Evolutionary conservation across 176 grass and related monocot species (phyloP).

Genomic region (Ananas comosus): DNA sequence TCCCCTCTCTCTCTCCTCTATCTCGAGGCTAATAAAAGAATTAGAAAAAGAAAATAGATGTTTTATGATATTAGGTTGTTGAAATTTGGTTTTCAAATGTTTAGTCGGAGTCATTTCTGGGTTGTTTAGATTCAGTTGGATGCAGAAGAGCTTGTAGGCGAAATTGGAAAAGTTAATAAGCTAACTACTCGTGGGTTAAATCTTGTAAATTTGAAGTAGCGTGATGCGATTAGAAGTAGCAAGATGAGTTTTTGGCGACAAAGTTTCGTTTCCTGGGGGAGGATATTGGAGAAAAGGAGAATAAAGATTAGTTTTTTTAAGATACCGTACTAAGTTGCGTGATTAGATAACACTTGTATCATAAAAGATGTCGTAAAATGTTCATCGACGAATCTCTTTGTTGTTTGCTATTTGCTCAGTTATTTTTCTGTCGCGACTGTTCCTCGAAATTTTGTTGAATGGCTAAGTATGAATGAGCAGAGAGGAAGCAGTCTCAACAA

Average conservation of each 20-base stretch:
- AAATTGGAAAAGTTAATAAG: too few species aligned
- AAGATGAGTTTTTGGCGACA: too few species aligned
- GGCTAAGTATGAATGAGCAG: conserved; percentile 9
- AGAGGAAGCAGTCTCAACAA: conserved; percentile 46
- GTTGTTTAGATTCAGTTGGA: too few species aligned
- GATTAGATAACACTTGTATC: too few species aligned
- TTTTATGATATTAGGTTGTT: not conserved
- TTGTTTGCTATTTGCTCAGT: conserved; percentile 3
- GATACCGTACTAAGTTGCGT: not conserved
- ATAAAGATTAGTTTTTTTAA: not conserved
- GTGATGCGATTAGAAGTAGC: too few species aligned
- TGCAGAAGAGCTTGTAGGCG: too few species aligned
- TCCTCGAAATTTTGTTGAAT: conserved; percentile 1
- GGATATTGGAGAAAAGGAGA: not conserved
- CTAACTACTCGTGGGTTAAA: too few species aligned
- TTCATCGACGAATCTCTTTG: not conserved
- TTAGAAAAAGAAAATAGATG: not conserved
- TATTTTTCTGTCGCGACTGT: not conserved
- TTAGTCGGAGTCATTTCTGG: too few species aligned
- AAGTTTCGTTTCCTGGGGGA: too few species aligned
- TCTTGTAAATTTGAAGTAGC: too few species aligned
- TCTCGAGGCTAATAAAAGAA: not conserved
- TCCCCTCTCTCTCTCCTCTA: not conserved
- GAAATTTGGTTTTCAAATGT: not conserved
- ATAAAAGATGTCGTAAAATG: not conserved